phyloP scores from a whole-genome alignment of 108 stramenopile genomes.

The Parmales sp. region DNA sequence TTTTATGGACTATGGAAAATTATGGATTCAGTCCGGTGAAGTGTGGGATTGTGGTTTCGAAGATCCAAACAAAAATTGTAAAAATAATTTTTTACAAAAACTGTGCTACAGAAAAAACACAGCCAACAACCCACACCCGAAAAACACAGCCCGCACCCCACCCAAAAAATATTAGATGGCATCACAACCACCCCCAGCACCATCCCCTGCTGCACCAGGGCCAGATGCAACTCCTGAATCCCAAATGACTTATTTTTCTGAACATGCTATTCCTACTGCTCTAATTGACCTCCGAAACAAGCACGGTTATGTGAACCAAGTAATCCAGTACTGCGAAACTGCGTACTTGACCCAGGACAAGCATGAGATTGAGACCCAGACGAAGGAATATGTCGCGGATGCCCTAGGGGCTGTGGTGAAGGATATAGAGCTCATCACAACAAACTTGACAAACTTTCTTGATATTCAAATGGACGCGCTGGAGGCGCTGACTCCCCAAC shows the following conservation, averaged over 20 bases:
- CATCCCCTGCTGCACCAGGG: no score
- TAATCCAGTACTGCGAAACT: slow-evolving; percentile 13
- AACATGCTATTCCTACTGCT: neutral
- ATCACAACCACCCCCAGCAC: no score
- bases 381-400: slow-evolving; percentile 12
- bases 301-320: neutral
- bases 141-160: no score
- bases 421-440: slow-evolving; percentile 3
- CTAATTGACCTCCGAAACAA: slow-evolving; percentile 7
- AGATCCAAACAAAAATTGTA: no score
- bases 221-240: slow-evolving; percentile 2
- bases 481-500: neutral
- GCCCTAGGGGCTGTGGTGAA: slow-evolving; percentile 1
- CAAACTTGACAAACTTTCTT: slow-evolving; percentile 8
- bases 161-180: neutral
- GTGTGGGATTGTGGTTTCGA: no score
- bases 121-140: no score
- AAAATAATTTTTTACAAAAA: no score
- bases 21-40: no score
- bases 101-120: no score
- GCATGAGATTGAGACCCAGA: slow-evolving; percentile 12
- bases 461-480: neutral
- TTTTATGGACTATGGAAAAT: no score
- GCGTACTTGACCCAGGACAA: slow-evolving; percentile 7
- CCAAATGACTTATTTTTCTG: neutral